Evolutionary conservation across 345 rosid genomes (phyloP), one percentile per base, ranked within the genome.

Genomic region (Populus nigra): DNA sequence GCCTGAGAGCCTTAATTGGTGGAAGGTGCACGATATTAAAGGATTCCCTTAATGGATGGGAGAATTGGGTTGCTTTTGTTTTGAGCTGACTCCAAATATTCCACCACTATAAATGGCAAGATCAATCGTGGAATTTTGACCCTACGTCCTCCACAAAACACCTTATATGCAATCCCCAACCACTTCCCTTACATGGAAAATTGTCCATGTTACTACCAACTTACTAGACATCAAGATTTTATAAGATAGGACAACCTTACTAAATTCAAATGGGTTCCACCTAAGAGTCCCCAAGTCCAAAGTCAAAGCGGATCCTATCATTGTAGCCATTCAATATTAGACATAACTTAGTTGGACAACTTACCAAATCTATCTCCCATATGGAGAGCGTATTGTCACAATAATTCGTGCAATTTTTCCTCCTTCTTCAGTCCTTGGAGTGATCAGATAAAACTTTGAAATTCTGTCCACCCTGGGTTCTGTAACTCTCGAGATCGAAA

Each of bases 111-210:
- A 82, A 66, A 78, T 65, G 84, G 81, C 45, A 76, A 84, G 79
- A 65, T 76, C 59, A 74, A 76, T 80, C 81, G 88, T 83, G 89
- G 83, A 76, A 72, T 80, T 81, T 89, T 88, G 91, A 90, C 94
- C 89, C 76, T 43, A 78, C 73, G 77, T 78, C 61, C 77, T 71
- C 89, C 91, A 84, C 84, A 80, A 81, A 66, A 66, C 29, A 76
- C 86, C 84, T 81, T 76, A 73, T 80, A 39, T 69, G 8, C 20
- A 15, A 78, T 80, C 68, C 81, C 76, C 83, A 80, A 76, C 84
- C 87, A 84, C 90, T 79, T 83, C 84, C 86, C 78, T 43, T 80
- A 72, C 50, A 80, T 82, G 88, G 87, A 83, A 79, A 79, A 77
- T 77, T 49, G 80, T 31, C 25, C 57, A 76, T 76, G 67, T 71